Percentiles rank a stretch among this genome's conserved stretches.
Evolutionary conservation across 108 stramenopile genomes (phyloP).

Genomic region (Discostella stelligeroides): DNA sequence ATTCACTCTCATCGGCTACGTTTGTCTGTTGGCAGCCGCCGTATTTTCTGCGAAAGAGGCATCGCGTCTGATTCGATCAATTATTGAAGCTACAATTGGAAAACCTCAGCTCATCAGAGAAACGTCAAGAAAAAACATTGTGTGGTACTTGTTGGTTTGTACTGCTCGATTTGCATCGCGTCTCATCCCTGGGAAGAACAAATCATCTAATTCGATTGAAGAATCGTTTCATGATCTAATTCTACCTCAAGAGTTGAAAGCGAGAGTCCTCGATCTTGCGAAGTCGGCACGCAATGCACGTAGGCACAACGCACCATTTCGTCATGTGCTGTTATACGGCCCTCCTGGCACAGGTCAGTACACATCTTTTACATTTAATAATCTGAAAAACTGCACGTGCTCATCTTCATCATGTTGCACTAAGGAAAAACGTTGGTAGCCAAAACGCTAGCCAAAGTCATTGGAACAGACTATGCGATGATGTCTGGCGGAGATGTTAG

Average conservation of each 20-base stretch:
- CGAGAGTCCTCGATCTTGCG: slow-evolving; percentile 65
- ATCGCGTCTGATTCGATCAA: slow-evolving; percentile 45
- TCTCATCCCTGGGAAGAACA: slow-evolving; percentile 19
- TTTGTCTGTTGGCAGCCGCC: slow-evolving; percentile 38
- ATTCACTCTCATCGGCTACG: slow-evolving; percentile 48
- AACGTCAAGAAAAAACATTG: slow-evolving; percentile 56
- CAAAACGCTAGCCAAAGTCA: slow-evolving; percentile 57
- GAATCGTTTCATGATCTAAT: slow-evolving; percentile 63
- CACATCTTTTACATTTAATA: not conserved
- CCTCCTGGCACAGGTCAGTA: slow-evolving; percentile 68
- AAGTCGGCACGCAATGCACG: slow-evolving; percentile 69
- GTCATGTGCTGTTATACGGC: slow-evolving; percentile 73
- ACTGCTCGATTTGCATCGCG: slow-evolving; percentile 13
- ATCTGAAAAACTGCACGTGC: too few species aligned
- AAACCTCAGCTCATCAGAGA: slow-evolving; percentile 78
- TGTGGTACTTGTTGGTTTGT: slow-evolving; percentile 33
- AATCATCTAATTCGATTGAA: slow-evolving; percentile 28
- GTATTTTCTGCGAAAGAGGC: slow-evolving; percentile 55
- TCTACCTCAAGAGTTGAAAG: slow-evolving; percentile 62
- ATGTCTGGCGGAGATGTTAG: slow-evolving; percentile 90
- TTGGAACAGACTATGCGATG: slow-evolving; percentile 86
- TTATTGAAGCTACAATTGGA: slow-evolving; percentile 70
- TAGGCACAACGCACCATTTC: slow-evolving; percentile 72
- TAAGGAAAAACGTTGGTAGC: slow-evolving; percentile 71
- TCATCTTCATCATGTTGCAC: not conserved